Evolutionary conservation across 2,329 filamentous ascomycete genomes (phyloP).

Genomic region (Aquanectria penicillioides): DNA sequence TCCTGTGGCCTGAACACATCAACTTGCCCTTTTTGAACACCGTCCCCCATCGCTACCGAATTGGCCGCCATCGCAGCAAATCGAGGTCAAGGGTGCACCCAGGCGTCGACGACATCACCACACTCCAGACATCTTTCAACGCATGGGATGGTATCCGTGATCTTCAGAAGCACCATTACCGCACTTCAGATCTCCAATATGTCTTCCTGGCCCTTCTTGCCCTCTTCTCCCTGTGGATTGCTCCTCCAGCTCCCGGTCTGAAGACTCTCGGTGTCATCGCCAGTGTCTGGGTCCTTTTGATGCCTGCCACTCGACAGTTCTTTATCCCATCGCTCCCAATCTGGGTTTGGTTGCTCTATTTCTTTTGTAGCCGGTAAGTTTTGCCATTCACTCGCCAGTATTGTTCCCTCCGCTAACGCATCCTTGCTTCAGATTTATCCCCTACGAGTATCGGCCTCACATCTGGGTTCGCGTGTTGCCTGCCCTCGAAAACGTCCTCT

Average conservation of each 20-base stretch:
- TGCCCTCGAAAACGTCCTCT: conserved; percentile 94
- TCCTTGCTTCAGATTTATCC: conserved; percentile 76
- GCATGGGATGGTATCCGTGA: conserved; percentile 80
- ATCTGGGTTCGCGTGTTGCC: conserved; percentile 97
- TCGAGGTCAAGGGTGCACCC: conserved; percentile 50
- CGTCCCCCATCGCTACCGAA: conserved; percentile 52
- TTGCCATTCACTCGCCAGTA: conserved; percentile 6
- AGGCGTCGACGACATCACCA: conserved; percentile 71
- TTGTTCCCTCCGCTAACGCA: conserved; percentile 1
- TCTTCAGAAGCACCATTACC: conserved; percentile 83
- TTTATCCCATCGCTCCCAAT: conserved; percentile 88
- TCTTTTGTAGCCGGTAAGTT: conserved; percentile 89
- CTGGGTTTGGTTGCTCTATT: conserved; percentile 87
- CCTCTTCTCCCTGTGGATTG: conserved; percentile 85
- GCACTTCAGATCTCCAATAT: conserved; percentile 86
- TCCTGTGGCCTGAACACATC: conserved; percentile 52
- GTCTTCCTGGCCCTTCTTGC: conserved; percentile 76
- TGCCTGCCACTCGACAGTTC: conserved; percentile 90
- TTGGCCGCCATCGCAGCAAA: conserved; percentile 50
- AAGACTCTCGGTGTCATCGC: conserved; percentile 78
- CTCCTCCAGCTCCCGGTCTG: conserved; percentile 80
- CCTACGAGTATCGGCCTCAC: conserved; percentile 85
- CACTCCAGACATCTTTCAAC: conserved; percentile 84
- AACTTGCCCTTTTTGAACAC: conserved; percentile 56
- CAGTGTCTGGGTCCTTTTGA: conserved; percentile 75